Evolutionary conservation across 208 protist species (phyloP).

Genomic region (Leishmania martiniquensis): DNA sequence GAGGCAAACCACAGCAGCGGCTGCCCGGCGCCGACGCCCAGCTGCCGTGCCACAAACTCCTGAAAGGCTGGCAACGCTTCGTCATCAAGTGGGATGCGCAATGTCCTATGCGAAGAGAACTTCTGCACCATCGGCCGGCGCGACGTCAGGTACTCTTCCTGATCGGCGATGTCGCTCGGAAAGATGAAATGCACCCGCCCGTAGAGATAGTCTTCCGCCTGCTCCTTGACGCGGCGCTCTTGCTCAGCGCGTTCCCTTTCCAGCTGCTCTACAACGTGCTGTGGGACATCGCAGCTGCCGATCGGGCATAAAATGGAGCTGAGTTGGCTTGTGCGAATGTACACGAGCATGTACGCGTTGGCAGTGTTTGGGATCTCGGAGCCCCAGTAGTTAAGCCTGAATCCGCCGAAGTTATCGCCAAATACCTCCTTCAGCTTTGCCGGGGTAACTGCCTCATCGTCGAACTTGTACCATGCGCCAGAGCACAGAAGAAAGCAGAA

Average conservation of each 20-base stretch:
- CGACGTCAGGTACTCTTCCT: slow-evolving; percentile 63
- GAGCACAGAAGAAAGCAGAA: slow-evolving; percentile 82
- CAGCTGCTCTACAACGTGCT: slow-evolving; percentile 75
- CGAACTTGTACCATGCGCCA: slow-evolving; percentile 91
- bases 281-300: slow-evolving; percentile 62
- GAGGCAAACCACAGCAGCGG: slow-evolving; percentile 72
- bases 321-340: slow-evolving; percentile 80
- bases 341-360: slow-evolving; percentile 93
- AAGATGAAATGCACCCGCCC: slow-evolving; percentile 75
- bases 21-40: slow-evolving; percentile 40
- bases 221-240: slow-evolving; percentile 55
- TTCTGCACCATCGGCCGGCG: slow-evolving; percentile 47
- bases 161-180: slow-evolving; percentile 59
- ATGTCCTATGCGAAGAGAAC: slow-evolving; percentile 58
- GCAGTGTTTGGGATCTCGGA: slow-evolving; percentile 76
- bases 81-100: slow-evolving; percentile 57
- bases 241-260: slow-evolving; percentile 57
- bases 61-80: slow-evolving; percentile 68
- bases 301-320: slow-evolving; percentile 68
- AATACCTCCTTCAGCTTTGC: slow-evolving; percentile 86
- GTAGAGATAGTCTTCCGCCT: slow-evolving; percentile 82
- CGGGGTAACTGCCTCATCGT: slow-evolving; percentile 86
- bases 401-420: slow-evolving; percentile 89
- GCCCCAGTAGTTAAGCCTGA: slow-evolving; percentile 86
- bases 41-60: slow-evolving; percentile 48